Conservation (phyloP, 768 basidiomycete species). For the Tricholoma hemisulphureum region DNA sequence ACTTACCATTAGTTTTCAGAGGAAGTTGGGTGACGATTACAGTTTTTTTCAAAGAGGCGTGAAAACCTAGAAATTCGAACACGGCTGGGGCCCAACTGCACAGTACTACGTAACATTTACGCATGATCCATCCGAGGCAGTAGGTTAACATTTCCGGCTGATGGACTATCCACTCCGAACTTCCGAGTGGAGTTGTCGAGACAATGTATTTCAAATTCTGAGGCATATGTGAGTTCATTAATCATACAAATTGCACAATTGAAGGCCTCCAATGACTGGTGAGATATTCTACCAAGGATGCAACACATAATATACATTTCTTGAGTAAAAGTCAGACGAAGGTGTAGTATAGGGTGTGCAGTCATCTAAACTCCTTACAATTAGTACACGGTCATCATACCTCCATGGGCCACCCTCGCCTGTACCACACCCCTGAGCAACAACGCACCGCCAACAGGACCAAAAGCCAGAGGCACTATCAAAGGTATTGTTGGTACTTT, state of each 20-base stretch:
- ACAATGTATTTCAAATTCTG: neutral
- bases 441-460: conserved; percentile 13
- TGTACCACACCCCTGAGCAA: conserved; percentile 17
- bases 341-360: neutral
- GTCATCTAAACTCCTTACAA: neutral
- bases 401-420: conserved; percentile 12
- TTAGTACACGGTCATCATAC: neutral
- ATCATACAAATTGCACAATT: neutral
- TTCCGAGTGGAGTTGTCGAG: neutral
- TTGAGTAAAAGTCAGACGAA: conserved; percentile 16
- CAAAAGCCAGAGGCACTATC: conserved; percentile 18
- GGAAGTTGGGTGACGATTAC: neutral
- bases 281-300: neutral
- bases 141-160: neutral
- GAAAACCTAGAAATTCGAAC: neutral
- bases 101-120: neutral
- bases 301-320: conserved; percentile 3
- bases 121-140: neutral
- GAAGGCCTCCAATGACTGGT: neutral
- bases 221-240: neutral
- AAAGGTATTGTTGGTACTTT: conserved; percentile 9
- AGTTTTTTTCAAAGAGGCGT: neutral
- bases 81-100: neutral
- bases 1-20: neutral
- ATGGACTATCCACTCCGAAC: neutral